phyloP scores from a whole-genome alignment of 1,139 yeast genomes.

The Sugiyamaella japonica region DNA sequence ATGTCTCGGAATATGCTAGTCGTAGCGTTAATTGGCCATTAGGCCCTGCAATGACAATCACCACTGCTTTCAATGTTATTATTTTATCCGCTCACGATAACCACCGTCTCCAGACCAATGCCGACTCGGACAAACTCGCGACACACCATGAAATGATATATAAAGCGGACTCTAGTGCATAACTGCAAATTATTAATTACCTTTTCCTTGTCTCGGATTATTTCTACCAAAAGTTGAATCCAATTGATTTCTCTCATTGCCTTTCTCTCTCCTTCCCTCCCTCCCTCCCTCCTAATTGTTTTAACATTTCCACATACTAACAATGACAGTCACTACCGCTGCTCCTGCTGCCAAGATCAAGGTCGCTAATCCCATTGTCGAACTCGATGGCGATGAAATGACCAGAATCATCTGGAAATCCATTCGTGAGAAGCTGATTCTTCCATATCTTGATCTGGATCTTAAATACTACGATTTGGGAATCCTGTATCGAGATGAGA shows the following conservation, averaged over 20 bases:
- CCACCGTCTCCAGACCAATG: too few species aligned
- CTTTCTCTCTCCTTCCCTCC: neutral
- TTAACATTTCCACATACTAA: constrained; percentile 5
- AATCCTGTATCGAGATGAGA: constrained; percentile 78
- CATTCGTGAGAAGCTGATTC: constrained; percentile 73
- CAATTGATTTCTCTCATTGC: neutral
- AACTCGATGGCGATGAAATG: constrained; percentile 96
- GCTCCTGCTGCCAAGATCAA: constrained; percentile 53
- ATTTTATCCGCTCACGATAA: too few species aligned
- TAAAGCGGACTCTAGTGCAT: too few species aligned
- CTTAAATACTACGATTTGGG: constrained; percentile 91
- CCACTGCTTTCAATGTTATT: too few species aligned
- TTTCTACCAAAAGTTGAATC: too few species aligned
- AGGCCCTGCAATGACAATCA: too few species aligned
- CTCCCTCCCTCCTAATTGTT: neutral
- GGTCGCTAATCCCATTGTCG: constrained; percentile 88
- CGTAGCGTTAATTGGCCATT: too few species aligned
- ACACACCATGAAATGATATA: neutral
- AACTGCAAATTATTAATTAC: too few species aligned
- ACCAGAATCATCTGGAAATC: constrained; percentile 89
- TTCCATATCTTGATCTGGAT: constrained; percentile 83
- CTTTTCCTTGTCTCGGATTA: too few species aligned
- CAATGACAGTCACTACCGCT: constrained; percentile 18
- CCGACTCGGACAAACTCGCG: too few species aligned
- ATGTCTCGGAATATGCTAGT: too few species aligned